A percentile compares a stretch with the other conserved stretches of the same genome.
phyloP scores from a whole-genome alignment of 2,329 filamentous ascomycete genomes.

The Alternaria postmessia region DNA sequence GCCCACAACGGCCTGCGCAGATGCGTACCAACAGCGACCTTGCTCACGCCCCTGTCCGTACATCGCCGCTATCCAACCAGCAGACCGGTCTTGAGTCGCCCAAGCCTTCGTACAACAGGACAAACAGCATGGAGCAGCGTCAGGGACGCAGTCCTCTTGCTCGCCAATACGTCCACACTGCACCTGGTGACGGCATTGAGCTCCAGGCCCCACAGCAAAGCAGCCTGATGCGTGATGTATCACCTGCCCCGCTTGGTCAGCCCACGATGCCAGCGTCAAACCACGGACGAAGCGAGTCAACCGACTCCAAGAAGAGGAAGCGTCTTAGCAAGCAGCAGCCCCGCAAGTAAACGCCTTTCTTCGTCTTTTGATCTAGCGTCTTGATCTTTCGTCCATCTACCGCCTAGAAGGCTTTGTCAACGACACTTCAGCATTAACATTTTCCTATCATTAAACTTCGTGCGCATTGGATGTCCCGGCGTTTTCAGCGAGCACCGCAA shows the following conservation, averaged over 20 bases:
- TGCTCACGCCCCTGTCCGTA: conserved; percentile 27
- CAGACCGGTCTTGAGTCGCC: conserved; percentile 41
- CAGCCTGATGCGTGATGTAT: conserved; percentile 46
- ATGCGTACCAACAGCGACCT: conserved; percentile 35
- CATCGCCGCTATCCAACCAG: conserved; percentile 45
- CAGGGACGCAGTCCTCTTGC: conserved; percentile 57
- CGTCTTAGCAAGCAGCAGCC: conserved; percentile 47
- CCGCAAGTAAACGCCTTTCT: conserved; percentile 26
- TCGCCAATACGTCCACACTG: conserved; percentile 51
- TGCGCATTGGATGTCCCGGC: conserved; percentile 9
- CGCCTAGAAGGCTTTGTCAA: background rate
- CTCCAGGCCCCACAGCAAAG: conserved; percentile 46
- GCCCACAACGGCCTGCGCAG: conserved; percentile 34
- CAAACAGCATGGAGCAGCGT: conserved; percentile 32
- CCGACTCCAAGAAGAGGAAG: conserved; percentile 48
- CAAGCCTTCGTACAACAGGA: conserved; percentile 39
- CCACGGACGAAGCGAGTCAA: conserved; percentile 42
- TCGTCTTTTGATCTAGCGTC: conserved; percentile 2
- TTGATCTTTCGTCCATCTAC: conserved; percentile 12
- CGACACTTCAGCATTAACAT: conserved; percentile 1
- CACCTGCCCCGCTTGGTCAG: conserved; percentile 42
- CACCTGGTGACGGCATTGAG: conserved; percentile 47
- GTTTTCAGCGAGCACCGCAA: conserved; percentile 10
- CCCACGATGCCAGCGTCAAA: conserved; percentile 14
- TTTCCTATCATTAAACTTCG: conserved; percentile 1